A percentile compares a stretch with the other conserved stretches of the same genome.
Conservation (phyloP, 2,329 filamentous ascomycete genomes). For the Cadophora malorum region DNA sequence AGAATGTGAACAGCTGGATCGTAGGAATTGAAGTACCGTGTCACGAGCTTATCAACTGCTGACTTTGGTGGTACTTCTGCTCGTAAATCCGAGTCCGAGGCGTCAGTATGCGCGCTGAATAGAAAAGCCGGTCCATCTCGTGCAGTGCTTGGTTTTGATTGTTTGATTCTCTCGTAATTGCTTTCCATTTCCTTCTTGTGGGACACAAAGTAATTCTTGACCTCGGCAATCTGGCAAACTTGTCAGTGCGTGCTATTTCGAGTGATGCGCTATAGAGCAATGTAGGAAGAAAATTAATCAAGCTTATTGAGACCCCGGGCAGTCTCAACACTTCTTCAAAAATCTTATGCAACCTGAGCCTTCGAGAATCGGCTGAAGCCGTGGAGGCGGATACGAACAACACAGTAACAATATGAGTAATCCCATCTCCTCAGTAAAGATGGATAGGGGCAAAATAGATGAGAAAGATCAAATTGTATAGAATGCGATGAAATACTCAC, state of each 20-base stretch:
- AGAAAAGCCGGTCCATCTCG: slow-evolving; percentile 77
- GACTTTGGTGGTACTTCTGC: slow-evolving; percentile 81
- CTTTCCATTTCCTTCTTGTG: slow-evolving; percentile 91
- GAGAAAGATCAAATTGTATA: slow-evolving; percentile 6
- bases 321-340: background rate
- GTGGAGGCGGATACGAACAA: background rate
- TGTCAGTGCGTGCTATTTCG: slow-evolving; percentile 24
- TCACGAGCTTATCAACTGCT: slow-evolving; percentile 82
- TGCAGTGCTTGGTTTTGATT: slow-evolving; percentile 65
- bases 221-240: slow-evolving; percentile 74
- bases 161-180: slow-evolving; percentile 77
- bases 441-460: background rate
- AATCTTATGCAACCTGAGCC: background rate
- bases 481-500: slow-evolving; percentile 47
- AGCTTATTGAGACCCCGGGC: background rate
- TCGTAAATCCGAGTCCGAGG: slow-evolving; percentile 78
- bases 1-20: slow-evolving; percentile 75
- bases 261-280: background rate
- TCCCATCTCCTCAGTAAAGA: background rate
- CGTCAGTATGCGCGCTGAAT: slow-evolving; percentile 73
- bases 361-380: background rate
- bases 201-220: slow-evolving; percentile 85
- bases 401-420: slow-evolving; percentile 3
- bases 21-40: slow-evolving; percentile 88
- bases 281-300: background rate